Conservation (phyloP, 371 early-diverging fungal species). For the Syncephalis plumigaleata region DNA sequence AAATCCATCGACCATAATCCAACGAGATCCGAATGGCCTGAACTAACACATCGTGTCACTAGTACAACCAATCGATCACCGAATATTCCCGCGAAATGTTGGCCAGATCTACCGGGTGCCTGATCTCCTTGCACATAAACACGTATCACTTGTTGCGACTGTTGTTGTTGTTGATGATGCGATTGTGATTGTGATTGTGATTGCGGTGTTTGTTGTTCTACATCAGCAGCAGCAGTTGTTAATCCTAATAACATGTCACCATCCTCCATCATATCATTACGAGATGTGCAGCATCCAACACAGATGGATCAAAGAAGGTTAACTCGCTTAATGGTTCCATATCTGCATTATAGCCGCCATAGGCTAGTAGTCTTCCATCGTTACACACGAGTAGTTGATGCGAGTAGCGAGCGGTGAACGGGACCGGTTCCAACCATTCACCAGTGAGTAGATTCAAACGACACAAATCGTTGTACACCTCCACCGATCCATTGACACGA, state of each 20-base stretch:
- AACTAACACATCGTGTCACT: constrained; percentile 26
- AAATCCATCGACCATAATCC: constrained; percentile 48
- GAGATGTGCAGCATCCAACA: constrained; percentile 22
- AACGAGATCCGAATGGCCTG: constrained; percentile 19
- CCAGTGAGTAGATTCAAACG: constrained; percentile 38
- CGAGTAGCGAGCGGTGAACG: constrained; percentile 32
- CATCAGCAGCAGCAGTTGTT: too few relatives aligned
- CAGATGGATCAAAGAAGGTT: constrained; percentile 31
- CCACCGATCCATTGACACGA: constrained; percentile 3
- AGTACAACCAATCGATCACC: constrained; percentile 39
- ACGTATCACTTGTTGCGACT: too few relatives aligned
- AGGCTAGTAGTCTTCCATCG: constrained; percentile 29
- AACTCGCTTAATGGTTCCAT: constrained; percentile 39
- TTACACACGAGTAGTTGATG: constrained; percentile 39
- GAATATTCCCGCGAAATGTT: constrained; percentile 46
- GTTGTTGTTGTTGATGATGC: too few relatives aligned
- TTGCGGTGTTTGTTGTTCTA: too few relatives aligned
- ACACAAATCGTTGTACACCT: constrained; percentile 28
- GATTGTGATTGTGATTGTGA: too few relatives aligned
- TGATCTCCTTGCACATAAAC: constrained; percentile 12
- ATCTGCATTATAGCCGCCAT: constrained; percentile 42
- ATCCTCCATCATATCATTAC: too few relatives aligned
- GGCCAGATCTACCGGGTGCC: constrained; percentile 36
- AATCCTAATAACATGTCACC: too few relatives aligned
- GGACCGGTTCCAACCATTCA: constrained; percentile 41